Base-by-base conservation (phyloP, 73 alveolate species). In the Durusdinium trenchii region DNA sequence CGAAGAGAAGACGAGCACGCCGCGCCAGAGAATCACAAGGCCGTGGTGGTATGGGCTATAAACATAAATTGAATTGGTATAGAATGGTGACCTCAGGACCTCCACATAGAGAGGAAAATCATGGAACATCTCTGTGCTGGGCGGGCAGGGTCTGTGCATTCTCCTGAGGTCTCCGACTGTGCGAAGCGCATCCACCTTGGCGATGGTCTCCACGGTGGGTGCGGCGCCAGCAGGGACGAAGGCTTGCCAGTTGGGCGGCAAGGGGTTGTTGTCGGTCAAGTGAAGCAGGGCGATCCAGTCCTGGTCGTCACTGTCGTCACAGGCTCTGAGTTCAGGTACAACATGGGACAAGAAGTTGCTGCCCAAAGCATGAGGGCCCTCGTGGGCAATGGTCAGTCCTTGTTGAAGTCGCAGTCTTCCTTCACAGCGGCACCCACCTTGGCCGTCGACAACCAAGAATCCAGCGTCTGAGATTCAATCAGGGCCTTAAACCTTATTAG, bases 371-470 rank as follows among this genome's bases (percentile, higher is more conserved):
- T n/a, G n/a, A n/a, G n/a, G n/a, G n/a, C n/a, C n/a, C n/a, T n/a
- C n/a, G n/a, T n/a, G n/a, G n/a, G n/a, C n/a, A n/a, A n/a, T n/a
- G n/a, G n/a, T n/a, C n/a, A n/a, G n/a, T 79, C 90, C 64, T 12
- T 45, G 64, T 32, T 47, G 90, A 79, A 79, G 90, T 79, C 67
- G 90, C 90, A 79, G 90, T 79, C 90, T 28, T 79, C 90, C 90
- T 79, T 79, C 64, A 79, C 90, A 1, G 90, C 90, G 43, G 90
- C 90, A 16, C 90, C 90, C 36, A 79, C 90, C 3, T 9, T 54
- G 64, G 64, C 64, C 64, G 20, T 54, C 64, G n/a, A n/a, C n/a
- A n/a, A n/a, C n/a, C n/a, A n/a, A n/a, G n/a, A n/a, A n/a, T n/a
- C n/a, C n/a, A n/a, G n/a, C n/a, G n/a, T n/a, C n/a, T n/a, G n/a